Evolutionary conservation across 805 yeast species (phyloP).

Genomic region (Yamadazyma nakazawae): DNA sequence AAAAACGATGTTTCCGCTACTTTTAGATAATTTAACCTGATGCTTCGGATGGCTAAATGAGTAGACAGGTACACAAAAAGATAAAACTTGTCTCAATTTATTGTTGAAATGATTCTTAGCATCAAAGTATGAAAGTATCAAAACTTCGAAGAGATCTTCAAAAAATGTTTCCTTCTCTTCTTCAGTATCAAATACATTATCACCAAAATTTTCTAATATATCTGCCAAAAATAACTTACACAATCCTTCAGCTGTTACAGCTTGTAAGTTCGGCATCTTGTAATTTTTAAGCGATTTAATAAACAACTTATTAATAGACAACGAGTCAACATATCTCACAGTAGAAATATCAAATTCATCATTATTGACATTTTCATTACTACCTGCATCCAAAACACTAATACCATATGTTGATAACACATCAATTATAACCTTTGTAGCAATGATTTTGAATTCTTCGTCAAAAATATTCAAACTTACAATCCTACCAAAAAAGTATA

Average conservation of each 20-base stretch:
- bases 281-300: constrained; percentile 59
- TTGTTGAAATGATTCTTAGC: constrained; percentile 62
- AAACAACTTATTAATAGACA: constrained; percentile 65
- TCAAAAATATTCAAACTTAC: constrained; percentile 54
- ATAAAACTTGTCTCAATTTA: constrained; percentile 70
- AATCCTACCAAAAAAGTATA: constrained; percentile 66
- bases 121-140: constrained; percentile 72
- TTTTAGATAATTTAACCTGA: constrained; percentile 60
- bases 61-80: constrained; percentile 86
- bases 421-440: constrained; percentile 73
- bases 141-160: constrained; percentile 55
- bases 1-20: constrained; percentile 63
- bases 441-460: constrained; percentile 56
- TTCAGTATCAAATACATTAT: constrained; percentile 9
- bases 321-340: constrained; percentile 47
- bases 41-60: constrained; percentile 72
- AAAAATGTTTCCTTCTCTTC: constrained; percentile 17
- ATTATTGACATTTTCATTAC: constrained; percentile 36
- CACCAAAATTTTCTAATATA: constrained; percentile 62
- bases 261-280: constrained; percentile 64
- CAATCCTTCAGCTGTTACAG: constrained; percentile 80
- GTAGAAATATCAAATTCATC: constrained; percentile 31
- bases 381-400: constrained; percentile 52
- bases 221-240: constrained; percentile 81
- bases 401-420: constrained; percentile 75